Base-by-base conservation (phyloP, 768 basidiomycete genomes). In the Psilocybe tampanensis region DNA sequence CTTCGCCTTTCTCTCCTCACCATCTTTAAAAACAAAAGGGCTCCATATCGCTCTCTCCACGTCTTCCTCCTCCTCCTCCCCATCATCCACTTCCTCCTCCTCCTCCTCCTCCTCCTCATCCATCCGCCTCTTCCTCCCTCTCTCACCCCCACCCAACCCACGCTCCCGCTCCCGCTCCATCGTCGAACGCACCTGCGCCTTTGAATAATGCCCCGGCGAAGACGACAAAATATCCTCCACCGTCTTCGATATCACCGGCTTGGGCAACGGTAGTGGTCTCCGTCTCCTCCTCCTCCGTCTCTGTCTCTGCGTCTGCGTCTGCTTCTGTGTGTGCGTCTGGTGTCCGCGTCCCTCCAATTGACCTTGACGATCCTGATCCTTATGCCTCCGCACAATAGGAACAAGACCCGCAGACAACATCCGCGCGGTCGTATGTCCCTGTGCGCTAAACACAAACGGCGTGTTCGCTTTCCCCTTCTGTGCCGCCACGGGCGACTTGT, bases 391-490 rank as follows among this genome's bases (percentile, higher is more conserved):
- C 1, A 15, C 66, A 65, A 9, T 9, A 9, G 29, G 29, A 29
- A 29, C 29, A 4, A 29, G 9, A 29, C 9, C 29, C 4, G 63
- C 54, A 8, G 70, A 70, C 8, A 70, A 64, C 12, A 82, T 69
- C 44, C 70, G 69, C 18, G 77, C 74, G 24, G 29, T 29, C 29
- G 29, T 39, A 5, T 74, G 70, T 21, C 83, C 84, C 19, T 72
- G 71, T 1, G 85, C 86, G 7, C 63, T 61, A 67, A 91, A 89
- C 9, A 89, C 73, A 57, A 79, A 78, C 0, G 89, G 89, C 23
- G 75, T 75, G 64, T 89, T 89, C 3, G 86, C 82, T 2, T 68
- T 69, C 3, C 88, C 88, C 59, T 79, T 80, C 9, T 87, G 81
- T 1, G 73, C 68, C 11, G 79, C 79, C 13, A 89, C 68, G n/a